Conservation (phyloP, 257 asterid species). For the Pogostemon cablin region DNA sequence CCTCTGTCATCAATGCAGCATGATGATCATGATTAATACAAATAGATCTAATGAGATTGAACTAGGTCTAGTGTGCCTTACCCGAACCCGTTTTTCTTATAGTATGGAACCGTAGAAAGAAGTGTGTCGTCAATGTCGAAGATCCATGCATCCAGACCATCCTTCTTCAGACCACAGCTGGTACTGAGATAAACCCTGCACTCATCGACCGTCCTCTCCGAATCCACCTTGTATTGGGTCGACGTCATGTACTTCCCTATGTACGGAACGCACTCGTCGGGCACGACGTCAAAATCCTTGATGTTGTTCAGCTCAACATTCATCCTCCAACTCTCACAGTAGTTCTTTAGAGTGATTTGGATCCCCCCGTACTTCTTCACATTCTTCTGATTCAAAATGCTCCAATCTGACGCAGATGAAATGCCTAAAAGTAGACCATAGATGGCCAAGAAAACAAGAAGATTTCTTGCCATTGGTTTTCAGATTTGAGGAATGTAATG, state of each 20-base stretch:
- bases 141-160: constrained; percentile 69
- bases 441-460: constrained; percentile 35
- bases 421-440: constrained; percentile 32
- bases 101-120: constrained; percentile 70
- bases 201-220: constrained; percentile 59
- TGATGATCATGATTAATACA: not conserved
- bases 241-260: constrained; percentile 72
- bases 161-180: constrained; percentile 54
- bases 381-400: constrained; percentile 56
- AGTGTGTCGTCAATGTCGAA: constrained; percentile 82
- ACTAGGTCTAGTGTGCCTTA: constrained; percentile 23
- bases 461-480: constrained; percentile 42
- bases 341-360: constrained; percentile 64
- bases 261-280: constrained; percentile 64
- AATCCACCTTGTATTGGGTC: constrained; percentile 71
- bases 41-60: not conserved
- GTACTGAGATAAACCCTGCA: constrained; percentile 51
- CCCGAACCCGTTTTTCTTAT: constrained; percentile 76
- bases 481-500: not conserved
- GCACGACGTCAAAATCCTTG: constrained; percentile 56
- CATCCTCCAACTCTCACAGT: constrained; percentile 81
- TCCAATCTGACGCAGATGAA: constrained; percentile 64
- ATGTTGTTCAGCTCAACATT: constrained; percentile 76
- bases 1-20: constrained; percentile 45
- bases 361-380: constrained; percentile 41